Evolutionary conservation across 305 asterid species (phyloP).

Genomic region (Rubia balearica): DNA sequence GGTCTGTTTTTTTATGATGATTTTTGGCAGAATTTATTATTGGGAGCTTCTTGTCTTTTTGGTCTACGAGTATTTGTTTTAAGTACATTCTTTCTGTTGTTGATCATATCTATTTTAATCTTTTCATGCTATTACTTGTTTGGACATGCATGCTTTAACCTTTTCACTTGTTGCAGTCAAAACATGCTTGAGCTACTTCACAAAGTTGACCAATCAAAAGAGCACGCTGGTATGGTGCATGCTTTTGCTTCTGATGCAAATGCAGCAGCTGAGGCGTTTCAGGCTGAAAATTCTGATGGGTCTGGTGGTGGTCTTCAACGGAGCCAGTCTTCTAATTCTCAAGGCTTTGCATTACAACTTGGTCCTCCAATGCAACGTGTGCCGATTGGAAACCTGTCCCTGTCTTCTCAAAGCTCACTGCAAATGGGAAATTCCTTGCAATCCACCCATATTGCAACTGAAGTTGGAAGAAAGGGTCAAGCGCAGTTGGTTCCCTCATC

Average conservation of each 20-base stretch:
- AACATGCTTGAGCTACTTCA: conserved; percentile 88
- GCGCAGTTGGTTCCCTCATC: conserved; percentile 29
- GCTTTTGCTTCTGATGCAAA: conserved; percentile 31
- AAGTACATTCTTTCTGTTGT: neutral
- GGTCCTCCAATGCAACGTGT: conserved; percentile 73
- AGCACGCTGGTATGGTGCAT: conserved; percentile 32
- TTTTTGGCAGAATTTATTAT: neutral
- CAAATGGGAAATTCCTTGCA: conserved; percentile 23
- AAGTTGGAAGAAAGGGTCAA: conserved; percentile 35
- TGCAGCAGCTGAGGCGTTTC: conserved; percentile 43
- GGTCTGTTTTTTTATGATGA: conserved; percentile 30
- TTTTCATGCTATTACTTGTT: neutral
- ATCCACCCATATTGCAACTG: conserved; percentile 28
- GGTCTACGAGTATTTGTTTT: neutral
- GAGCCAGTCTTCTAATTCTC: conserved; percentile 49
- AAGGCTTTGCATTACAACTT: conserved; percentile 84
- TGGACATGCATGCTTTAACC: conserved; percentile 18
- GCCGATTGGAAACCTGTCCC: conserved; percentile 30
- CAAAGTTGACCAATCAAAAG: conserved; percentile 67
- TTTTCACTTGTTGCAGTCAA: conserved; percentile 40
- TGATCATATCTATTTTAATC: too few species aligned
- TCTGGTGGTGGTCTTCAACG: conserved; percentile 39
- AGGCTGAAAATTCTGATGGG: conserved; percentile 44
- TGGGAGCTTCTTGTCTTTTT: neutral
- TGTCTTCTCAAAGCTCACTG: conserved; percentile 36